Evolutionary conservation across 2,329 filamentous ascomycete genomes (phyloP), one percentile per base, ranked within the genome.

Genomic region (Sclerotinia borealis): DNA sequence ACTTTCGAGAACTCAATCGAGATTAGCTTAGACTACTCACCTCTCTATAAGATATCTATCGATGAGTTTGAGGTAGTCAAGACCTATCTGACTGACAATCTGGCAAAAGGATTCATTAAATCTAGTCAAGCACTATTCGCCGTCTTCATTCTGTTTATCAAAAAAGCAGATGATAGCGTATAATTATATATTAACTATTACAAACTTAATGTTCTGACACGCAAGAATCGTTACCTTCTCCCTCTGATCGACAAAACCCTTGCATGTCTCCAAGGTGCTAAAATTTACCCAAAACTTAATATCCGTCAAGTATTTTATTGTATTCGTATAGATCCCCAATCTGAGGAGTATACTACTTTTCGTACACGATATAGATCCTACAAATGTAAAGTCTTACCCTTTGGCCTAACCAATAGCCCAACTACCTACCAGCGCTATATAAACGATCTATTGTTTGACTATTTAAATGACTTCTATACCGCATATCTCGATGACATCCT

Each of bases 311-410:
- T 52, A 15, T 67, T 63, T 37, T n/a, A 67, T 45, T 37, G 37
- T 1, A 64, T 70, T 9, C 50, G 65, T 17, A 67, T 71, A 11
- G 56, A 45, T n/a, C 52, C 56, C 29, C 59, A 48, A 0, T 65
- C 64, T 8, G 64, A 70, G 55, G 66, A 64, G 59, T 63, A 65
- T 37, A 69, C 66, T 4, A 66, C 68, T 4, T 70, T 68, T 39
- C 29, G 63, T 9, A 68, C 61, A 0, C 15, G 63, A 37, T 67
- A 65, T 43, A 45, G 68, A 10, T 62, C 68, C 1, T 75, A 68
- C 63, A 64, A 67, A n/a, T 66, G 65, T 36, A 66, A 59, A 51
- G 64, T 63, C 10, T 58, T 63, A 25, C 65, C 63, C 22, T 59
- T 66, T 13, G 65, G 65, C 22, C 59, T 61, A 10, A 65, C 52